Percentiles rank a stretch among this genome's conserved stretches.
These are phyloP conservation scores for Mycosphaerelloides madeirae DNA, from an alignment of 2,329 filamentous ascomycete species.

Conservation along the genomic window DNA sequence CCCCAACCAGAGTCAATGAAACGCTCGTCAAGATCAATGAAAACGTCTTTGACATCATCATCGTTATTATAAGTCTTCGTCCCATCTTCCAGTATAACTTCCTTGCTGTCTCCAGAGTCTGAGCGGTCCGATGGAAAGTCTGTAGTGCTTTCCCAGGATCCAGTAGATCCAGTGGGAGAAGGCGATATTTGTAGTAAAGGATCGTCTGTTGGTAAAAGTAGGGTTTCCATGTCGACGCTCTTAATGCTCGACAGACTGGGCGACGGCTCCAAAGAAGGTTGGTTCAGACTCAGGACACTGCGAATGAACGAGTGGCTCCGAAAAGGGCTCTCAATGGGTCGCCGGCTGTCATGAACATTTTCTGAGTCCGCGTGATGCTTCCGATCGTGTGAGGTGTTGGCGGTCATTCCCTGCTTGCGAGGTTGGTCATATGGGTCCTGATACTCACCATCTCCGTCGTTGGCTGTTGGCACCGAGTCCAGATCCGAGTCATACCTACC, in stretches of 20 bases:
- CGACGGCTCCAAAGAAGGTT: conserved; percentile 14
- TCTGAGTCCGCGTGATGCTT: not conserved
- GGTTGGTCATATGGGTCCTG: not conserved
- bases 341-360: not conserved
- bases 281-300: conserved; percentile 10
- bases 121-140: conserved; percentile 20
- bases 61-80: conserved; percentile 23
- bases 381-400: not conserved
- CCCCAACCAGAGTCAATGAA: conserved; percentile 70
- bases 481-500: conserved; percentile 44
- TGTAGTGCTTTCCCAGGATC: conserved; percentile 28
- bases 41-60: conserved; percentile 61
- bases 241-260: conserved; percentile 23
- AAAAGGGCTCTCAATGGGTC: conserved; percentile 26
- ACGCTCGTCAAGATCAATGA: conserved; percentile 53
- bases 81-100: conserved; percentile 6
- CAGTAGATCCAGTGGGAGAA: conserved; percentile 30
- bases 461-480: not conserved
- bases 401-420: not conserved
- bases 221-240: conserved; percentile 31
- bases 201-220: conserved; percentile 41
- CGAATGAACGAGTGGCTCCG: conserved; percentile 18
- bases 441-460: conserved; percentile 1
- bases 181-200: conserved; percentile 34
- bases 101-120: conserved; percentile 28